These are phyloP conservation scores for Tolypocladium guangdongense DNA, from an alignment of 2,329 filamentous ascomycete genomes.

Conservation along the genomic window DNA sequence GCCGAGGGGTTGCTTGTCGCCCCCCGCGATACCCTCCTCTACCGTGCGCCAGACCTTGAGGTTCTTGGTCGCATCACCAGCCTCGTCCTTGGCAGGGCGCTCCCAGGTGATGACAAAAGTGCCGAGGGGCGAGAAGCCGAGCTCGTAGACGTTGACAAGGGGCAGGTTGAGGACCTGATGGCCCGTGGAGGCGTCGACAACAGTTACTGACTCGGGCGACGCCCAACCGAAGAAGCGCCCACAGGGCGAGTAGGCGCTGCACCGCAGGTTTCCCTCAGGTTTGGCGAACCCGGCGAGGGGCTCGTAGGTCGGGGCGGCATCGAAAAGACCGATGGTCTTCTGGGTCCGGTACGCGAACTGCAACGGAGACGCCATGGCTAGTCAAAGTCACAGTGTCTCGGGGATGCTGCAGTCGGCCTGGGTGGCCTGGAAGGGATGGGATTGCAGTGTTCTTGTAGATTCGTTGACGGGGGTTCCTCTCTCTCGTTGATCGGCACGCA, in stretches of 20 bases:
- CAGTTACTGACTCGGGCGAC: conserved; percentile 72
- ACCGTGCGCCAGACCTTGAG: conserved; percentile 90
- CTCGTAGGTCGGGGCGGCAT: conserved; percentile 83
- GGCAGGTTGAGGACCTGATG: conserved; percentile 63
- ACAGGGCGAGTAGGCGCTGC: conserved; percentile 90
- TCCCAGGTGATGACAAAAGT: conserved; percentile 97
- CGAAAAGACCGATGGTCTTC: conserved; percentile 89
- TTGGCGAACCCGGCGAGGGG: conserved; percentile 71
- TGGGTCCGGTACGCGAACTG: conserved; percentile 97
- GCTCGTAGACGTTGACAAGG: conserved; percentile 79
- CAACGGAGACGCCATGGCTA: conserved; percentile 88
- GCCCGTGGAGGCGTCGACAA: conserved; percentile 73
- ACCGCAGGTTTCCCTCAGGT: conserved; percentile 89
- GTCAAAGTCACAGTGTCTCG: conserved; percentile 65
- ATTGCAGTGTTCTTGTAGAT: conserved; percentile 11
- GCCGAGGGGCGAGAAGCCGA: conserved; percentile 86
- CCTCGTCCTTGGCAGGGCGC: conserved; percentile 82
- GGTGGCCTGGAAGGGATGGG: conserved; percentile 2
- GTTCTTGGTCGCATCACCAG: conserved; percentile 89
- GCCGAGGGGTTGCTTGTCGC: conserved; percentile 65
- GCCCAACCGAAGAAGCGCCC: conserved; percentile 96
- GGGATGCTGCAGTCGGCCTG: conserved; percentile 13
- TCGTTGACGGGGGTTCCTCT: neutral
- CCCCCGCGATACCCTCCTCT: conserved; percentile 51
- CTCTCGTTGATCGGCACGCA: neutral